Base-by-base conservation (phyloP, 1,284 basidiomycete genomes). In the Rhizoctonia solani region DNA sequence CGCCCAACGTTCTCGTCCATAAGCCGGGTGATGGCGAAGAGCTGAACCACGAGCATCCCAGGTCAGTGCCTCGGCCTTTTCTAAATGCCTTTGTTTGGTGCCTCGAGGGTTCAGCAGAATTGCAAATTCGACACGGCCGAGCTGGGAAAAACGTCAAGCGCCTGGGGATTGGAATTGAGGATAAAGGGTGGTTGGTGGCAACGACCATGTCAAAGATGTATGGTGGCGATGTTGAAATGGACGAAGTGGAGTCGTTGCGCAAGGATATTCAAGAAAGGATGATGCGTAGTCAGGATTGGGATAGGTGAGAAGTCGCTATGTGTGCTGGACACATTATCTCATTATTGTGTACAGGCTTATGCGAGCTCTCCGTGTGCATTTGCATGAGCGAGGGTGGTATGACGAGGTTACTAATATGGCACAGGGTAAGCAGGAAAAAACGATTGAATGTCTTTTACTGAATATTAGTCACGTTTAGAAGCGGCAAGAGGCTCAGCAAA, bases 201-300 rank as follows among this genome's bases (percentile, higher is more conserved):
- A 39, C 9, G 16, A 39, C 16, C n/a, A 63, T 63, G 59, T 63
- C 59, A 32, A 63, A 63, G 34, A 27, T 13, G 14, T 63, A 52
- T 52, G 21, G 30, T 11, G 47, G 30, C 14, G 32, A 42, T 42
- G 47, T 37, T 8, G 47, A 52, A 3, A 52, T 52, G 47, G 59
- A 63, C 25, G 59, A 63, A 29, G 49, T 63, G 11, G 32, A 32
- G 23, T 13, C 27, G 3, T 37, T 63, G 5, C 30, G 59, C 3
- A 63, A 63, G 25, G 59, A 63, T 5, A 63, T 63, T 39, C 59
- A 63, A 25, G 59, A 63, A 19, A 19, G 59, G 21, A 63, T 63
- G 59, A 63, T 63, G 59, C 30, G 49, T 21, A 63, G 49, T 19
- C 59, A 63, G 23, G 59, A 63, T 29, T 63, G 59, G 59, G 59